Base-by-base conservation (phyloP, 176 grass and related monocot genomes). In the sorghum (Sorghum bicolor) region DNA sequence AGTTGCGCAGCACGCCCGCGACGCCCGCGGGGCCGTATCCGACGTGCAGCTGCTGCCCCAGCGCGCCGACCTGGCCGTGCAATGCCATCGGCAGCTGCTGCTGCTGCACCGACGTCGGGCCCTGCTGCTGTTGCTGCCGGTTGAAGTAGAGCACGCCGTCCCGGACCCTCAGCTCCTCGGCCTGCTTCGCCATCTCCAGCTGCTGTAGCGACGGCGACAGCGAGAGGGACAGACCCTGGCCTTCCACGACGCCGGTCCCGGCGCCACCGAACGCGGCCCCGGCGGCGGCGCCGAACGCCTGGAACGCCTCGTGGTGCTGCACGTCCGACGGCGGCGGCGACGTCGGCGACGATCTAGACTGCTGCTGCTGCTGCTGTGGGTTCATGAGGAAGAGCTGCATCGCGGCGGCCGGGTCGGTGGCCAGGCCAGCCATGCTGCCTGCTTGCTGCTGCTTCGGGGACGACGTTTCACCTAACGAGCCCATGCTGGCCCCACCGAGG, bases 361-460 rank as follows among this genome's bases (percentile, higher is more conserved):
- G 87, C 32, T 91, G 88, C 20, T 84, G 89, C 36, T 92, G 93
- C 38, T 82, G 90, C 1, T 36, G 34, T 6, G 94, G 94, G 76
- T 96, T 96, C 94, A 96, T 96, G 55, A 96, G 15, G 84, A 96
- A 96, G 14, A 96, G 87, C 63, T 96, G 94, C 91, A 96, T 96
- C 67, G 91, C 94, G 28, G 93, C 86, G 61, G 90, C 85, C 3
- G 94, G 80, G 66, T 90, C 88, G 50, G 90, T 80, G 74, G 85
- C 82, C 4, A 92, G 73, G 37, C 70, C 76, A 43, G 93, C 74
- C 48, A 92, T 77, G 84, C 76, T 22, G 20, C 80, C 87, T 31
- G 48, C 60, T 5, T 89, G 62, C 13, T 89, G 62, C 9, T 87
- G 61, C 84, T 90, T 90, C 2, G 80, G 80, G 25, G 89, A 90